Conservation (phyloP, 2,329 filamentous ascomycete genomes). For the Hymenoscyphus occultus region DNA sequence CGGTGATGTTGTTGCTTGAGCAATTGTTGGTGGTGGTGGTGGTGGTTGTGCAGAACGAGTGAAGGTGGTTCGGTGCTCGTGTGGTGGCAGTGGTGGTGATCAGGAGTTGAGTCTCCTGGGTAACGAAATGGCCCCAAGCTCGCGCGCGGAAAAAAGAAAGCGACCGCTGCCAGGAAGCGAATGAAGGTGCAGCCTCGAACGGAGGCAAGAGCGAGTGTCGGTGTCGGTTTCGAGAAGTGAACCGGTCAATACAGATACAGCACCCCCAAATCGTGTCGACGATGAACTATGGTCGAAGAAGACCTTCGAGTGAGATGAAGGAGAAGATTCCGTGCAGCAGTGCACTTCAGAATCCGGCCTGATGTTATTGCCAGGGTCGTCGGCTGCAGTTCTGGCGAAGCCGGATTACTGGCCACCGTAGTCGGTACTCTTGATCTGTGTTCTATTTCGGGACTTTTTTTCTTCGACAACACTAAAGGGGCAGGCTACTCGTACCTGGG, state of each 20-base stretch:
- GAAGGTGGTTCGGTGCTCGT: neutral
- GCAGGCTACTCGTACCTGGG: neutral
- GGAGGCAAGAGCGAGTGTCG: constrained; percentile 25
- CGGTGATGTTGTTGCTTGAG: constrained; percentile 2
- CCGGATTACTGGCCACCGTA: neutral
- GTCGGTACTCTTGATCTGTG: too few species aligned
- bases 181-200: constrained; percentile 19
- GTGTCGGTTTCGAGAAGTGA: constrained; percentile 14
- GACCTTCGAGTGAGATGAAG: neutral
- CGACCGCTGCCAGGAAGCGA: constrained; percentile 11
- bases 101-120: constrained; percentile 17
- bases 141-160: neutral
- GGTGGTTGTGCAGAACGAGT: neutral
- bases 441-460: neutral
- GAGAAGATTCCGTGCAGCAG: neutral
- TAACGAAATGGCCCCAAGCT: constrained; percentile 17
- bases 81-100: neutral
- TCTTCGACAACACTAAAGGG: neutral
- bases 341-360: neutral
- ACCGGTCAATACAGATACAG: neutral
- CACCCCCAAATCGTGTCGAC: constrained; percentile 3
- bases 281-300: constrained; percentile 7
- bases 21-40: neutral
- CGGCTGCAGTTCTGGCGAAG: neutral
- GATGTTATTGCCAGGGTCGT: neutral